These are phyloP conservation scores for Xylaria multiplex DNA, from an alignment of 2,329 filamentous ascomycete genomes.

Conservation along the genomic window DNA sequence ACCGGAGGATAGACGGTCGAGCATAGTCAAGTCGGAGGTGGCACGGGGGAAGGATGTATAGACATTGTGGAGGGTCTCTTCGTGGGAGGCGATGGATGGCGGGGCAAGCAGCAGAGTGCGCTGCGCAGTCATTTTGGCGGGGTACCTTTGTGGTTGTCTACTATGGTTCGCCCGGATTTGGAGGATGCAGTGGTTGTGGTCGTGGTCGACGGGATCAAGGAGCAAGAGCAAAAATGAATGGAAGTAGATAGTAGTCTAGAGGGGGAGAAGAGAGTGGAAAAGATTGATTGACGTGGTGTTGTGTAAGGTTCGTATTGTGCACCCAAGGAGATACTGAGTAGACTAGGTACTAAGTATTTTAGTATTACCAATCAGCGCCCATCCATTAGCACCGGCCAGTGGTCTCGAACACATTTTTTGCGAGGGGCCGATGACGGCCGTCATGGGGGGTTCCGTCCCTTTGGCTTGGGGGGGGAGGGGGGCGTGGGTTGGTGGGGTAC, in stretches of 20 bases:
- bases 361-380: constrained; percentile 32
- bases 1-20: constrained; percentile 87
- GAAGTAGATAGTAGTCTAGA: constrained; percentile 3
- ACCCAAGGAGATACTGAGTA: no score
- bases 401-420: constrained; percentile 29
- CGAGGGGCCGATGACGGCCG: constrained; percentile 30
- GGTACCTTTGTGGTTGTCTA: constrained; percentile 11
- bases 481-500: background rate
- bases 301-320: background rate
- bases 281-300: constrained; percentile 7
- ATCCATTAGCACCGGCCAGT: constrained; percentile 20
- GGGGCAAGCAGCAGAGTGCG: constrained; percentile 88
- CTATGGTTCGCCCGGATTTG: background rate
- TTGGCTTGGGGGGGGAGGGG: background rate
- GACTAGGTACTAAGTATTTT: no score
- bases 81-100: constrained; percentile 87
- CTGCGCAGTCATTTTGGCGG: constrained; percentile 37
- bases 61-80: constrained; percentile 77
- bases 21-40: constrained; percentile 93
- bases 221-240: constrained; percentile 11
- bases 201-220: background rate
- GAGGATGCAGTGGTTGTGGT: background rate
- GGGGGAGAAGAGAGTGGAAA: constrained; percentile 12
- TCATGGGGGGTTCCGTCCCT: background rate
- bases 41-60: constrained; percentile 78